Percentiles rank a stretch among this genome's conserved stretches.
Conservation (phyloP, 441 rosid species). For the Bocquillonia castaneifolia region DNA sequence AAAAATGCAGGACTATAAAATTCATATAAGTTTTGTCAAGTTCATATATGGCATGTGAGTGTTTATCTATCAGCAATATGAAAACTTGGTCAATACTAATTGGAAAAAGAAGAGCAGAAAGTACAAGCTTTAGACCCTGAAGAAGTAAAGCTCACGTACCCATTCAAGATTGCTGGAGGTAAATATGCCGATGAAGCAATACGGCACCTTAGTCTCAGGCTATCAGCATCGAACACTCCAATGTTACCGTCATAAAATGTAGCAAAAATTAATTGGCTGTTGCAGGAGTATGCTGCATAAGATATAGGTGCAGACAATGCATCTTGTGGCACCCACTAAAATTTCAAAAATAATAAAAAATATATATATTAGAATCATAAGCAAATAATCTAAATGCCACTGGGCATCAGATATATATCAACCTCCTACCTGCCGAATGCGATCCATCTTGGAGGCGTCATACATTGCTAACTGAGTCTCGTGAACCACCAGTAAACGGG, state of each 20-base stretch:
- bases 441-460: constrained; percentile 86
- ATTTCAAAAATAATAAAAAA: too few species aligned
- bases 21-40: background rate
- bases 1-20: background rate
- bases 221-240: constrained; percentile 78
- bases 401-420: constrained; percentile 4
- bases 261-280: constrained; percentile 75
- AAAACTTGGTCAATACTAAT: background rate
- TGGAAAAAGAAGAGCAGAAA: background rate
- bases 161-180: constrained; percentile 41
- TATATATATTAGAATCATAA: background rate
- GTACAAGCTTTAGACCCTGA: background rate
- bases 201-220: constrained; percentile 67
- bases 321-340: constrained; percentile 90
- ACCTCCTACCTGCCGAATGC: constrained; percentile 55
- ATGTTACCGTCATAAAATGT: constrained; percentile 74
- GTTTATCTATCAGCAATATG: background rate
- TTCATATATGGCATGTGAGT: background rate
- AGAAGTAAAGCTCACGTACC: constrained; percentile 37
- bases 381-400: background rate
- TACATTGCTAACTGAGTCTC: constrained; percentile 83
- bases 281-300: constrained; percentile 68
- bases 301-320: constrained; percentile 65
- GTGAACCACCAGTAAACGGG: constrained; percentile 72
- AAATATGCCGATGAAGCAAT: constrained; percentile 66